phyloP scores from a whole-genome alignment of 2,329 filamentous ascomycete genomes.

The Colletotrichum coccodes region DNA sequence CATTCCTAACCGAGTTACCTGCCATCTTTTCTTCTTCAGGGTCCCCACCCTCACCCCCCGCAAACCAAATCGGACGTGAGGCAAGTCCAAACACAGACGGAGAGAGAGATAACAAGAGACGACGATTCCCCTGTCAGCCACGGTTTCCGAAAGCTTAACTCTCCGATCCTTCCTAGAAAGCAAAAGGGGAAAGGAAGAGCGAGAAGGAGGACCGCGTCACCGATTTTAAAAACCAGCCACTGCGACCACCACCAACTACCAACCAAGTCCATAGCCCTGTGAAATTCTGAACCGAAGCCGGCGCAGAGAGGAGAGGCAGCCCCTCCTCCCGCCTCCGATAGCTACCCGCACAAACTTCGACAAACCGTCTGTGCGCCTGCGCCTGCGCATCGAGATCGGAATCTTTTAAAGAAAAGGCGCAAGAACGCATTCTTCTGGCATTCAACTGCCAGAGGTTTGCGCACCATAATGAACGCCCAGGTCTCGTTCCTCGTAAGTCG shows the following conservation, averaged over 20 bases:
- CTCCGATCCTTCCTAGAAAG: neutral
- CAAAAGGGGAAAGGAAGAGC: neutral
- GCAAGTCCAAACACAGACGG: neutral
- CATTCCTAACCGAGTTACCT: neutral
- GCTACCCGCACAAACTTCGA: neutral
- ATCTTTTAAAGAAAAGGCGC: slow-evolving; percentile 2
- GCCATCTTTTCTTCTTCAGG: neutral
- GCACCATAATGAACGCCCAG: slow-evolving; percentile 62
- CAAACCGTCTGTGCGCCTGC: slow-evolving; percentile 12
- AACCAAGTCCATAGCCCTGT: slow-evolving; percentile 3
- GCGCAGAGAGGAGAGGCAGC: slow-evolving; percentile 2
- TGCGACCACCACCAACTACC: neutral
- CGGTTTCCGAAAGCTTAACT: slow-evolving; percentile 12
- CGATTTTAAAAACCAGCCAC: neutral
- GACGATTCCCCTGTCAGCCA: slow-evolving; percentile 7
- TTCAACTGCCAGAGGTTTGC: slow-evolving; percentile 2
- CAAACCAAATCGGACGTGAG: neutral
- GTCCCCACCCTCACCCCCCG: neutral
- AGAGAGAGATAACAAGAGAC: slow-evolving; percentile 13
- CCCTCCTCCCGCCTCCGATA: slow-evolving; percentile 6
- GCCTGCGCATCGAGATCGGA: slow-evolving; percentile 9
- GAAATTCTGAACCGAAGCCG: slow-evolving; percentile 7
- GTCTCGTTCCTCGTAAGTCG: slow-evolving; percentile 66
- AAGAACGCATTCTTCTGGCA: slow-evolving; percentile 8
- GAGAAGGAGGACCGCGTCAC: neutral